Percentiles rank a stretch among this genome's conserved stretches.
Conservation (phyloP, 139 green algal genomes). For the Chlorella sp. region DNA sequence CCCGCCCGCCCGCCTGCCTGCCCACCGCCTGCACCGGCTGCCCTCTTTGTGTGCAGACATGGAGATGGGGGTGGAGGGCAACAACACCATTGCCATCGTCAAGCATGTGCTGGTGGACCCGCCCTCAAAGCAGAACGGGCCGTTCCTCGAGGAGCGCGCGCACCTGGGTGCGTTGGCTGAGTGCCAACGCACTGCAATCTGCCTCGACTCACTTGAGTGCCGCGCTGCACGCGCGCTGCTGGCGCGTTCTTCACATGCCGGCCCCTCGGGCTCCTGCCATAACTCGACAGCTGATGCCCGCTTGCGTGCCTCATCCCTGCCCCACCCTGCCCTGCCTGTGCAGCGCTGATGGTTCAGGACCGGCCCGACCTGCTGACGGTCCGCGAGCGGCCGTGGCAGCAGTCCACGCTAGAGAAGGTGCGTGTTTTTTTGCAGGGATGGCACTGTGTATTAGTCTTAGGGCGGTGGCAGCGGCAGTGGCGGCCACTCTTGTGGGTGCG, state of each 20-base stretch:
- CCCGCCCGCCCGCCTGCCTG: too few species aligned
- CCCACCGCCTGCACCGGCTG: background rate
- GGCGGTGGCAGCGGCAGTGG: too few species aligned
- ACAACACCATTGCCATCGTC: slow-evolving; percentile 23
- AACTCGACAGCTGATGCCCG: too few species aligned
- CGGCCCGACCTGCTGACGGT: slow-evolving; percentile 7
- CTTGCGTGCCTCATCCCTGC: background rate
- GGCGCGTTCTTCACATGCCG: too few species aligned
- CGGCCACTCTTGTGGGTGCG: too few species aligned
- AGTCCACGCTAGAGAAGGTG: slow-evolving; percentile 28
- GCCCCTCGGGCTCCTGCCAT: too few species aligned
- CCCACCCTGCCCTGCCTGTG: background rate
- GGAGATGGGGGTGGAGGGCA: background rate
- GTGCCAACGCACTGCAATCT: too few species aligned
- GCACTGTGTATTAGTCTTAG: too few species aligned
- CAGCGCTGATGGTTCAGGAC: slow-evolving; percentile 34
- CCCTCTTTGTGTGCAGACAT: background rate
- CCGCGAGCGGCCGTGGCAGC: slow-evolving; percentile 18
- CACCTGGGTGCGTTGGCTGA: slow-evolving; percentile 32
- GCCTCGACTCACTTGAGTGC: too few species aligned
- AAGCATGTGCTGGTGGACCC: slow-evolving; percentile 37
- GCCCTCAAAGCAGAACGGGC: slow-evolving; percentile 13
- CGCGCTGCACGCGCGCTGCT: too few species aligned
- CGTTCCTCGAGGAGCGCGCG: slow-evolving; percentile 23
- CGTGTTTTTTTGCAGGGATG: too few species aligned